Conservation (phyloP, 441 rosid genomes). For the Breynia disticha region DNA sequence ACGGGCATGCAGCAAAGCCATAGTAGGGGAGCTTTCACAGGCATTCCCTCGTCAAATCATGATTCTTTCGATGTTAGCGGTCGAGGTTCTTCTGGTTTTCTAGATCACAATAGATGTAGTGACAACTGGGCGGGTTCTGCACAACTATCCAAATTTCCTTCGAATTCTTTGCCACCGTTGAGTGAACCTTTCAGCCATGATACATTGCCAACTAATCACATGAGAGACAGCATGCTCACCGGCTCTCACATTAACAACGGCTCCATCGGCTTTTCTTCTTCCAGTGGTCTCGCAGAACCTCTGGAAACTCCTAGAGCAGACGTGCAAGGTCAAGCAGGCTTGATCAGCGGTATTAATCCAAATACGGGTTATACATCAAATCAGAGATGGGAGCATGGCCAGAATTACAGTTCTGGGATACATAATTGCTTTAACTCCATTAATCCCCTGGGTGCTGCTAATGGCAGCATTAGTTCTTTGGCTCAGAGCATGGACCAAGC, state of each 20-base stretch:
- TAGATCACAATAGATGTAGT: slow-evolving; percentile 36
- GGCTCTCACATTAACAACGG: slow-evolving; percentile 26
- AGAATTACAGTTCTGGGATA: slow-evolving; percentile 19
- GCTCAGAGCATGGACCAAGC: slow-evolving; percentile 26
- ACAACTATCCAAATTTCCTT: slow-evolving; percentile 31
- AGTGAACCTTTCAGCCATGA: slow-evolving; percentile 25
- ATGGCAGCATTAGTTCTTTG: slow-evolving; percentile 17
- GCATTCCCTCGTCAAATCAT: slow-evolving; percentile 30
- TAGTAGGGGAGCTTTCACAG: slow-evolving; percentile 27
- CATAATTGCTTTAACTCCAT: slow-evolving; percentile 20
- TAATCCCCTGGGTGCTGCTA: slow-evolving; percentile 25
- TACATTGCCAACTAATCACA: slow-evolving; percentile 21
- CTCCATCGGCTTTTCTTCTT: slow-evolving; percentile 29
- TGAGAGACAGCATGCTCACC: slow-evolving; percentile 22
- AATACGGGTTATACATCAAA: slow-evolving; percentile 21
- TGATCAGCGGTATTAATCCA: slow-evolving; percentile 28
- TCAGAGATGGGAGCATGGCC: slow-evolving; percentile 33
- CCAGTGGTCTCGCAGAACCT: slow-evolving; percentile 18
- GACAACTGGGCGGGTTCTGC: slow-evolving; percentile 37
- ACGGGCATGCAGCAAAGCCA: slow-evolving; percentile 24
- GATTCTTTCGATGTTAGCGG: slow-evolving; percentile 29
- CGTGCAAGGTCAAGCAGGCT: slow-evolving; percentile 30
- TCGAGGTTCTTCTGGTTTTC: slow-evolving; percentile 28
- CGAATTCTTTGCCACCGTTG: slow-evolving; percentile 32
- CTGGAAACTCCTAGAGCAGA: slow-evolving; percentile 28